phyloP scores from a whole-genome alignment of 768 basidiomycete species.

The Suillus plorans region DNA sequence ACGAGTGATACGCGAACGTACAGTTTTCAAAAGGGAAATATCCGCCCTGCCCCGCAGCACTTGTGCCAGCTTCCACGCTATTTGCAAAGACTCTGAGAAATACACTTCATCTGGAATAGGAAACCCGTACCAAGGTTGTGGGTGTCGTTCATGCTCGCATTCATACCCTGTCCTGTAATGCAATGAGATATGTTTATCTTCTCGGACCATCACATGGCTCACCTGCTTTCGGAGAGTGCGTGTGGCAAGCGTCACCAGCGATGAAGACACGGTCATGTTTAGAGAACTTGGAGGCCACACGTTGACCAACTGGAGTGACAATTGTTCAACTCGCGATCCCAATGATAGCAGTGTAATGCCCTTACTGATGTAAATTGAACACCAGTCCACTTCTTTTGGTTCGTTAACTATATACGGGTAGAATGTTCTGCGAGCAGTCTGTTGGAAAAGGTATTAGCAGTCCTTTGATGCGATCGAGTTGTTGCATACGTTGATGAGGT shows the following conservation, averaged over 20 bases:
- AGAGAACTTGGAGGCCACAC: conserved; percentile 65
- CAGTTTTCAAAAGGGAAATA: conserved; percentile 39
- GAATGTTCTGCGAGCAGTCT: conserved; percentile 55
- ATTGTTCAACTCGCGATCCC: background rate
- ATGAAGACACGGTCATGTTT: conserved; percentile 70
- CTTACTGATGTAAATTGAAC: conserved; percentile 71
- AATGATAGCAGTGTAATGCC: background rate
- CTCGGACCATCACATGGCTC: conserved; percentile 4
- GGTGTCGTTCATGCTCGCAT: conserved; percentile 74
- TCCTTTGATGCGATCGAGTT: background rate
- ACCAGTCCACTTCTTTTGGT: conserved; percentile 61
- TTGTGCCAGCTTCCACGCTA: conserved; percentile 48
- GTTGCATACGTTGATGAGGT: conserved; percentile 49
- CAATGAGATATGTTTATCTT: background rate
- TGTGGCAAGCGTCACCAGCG: conserved; percentile 74
- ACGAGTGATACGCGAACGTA: conserved; percentile 20
- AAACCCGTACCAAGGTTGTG: conserved; percentile 57
- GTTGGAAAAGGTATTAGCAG: conserved; percentile 18
- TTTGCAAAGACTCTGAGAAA: background rate
- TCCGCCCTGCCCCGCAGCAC: conserved; percentile 44
- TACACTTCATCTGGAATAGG: background rate
- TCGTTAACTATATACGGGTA: conserved; percentile 53
- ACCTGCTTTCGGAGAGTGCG: conserved; percentile 69
- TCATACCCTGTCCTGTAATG: conserved; percentile 69
- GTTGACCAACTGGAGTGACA: conserved; percentile 58